Base-by-base conservation (phyloP, 208 protist genomes). In the Trypanosoma vivax region DNA sequence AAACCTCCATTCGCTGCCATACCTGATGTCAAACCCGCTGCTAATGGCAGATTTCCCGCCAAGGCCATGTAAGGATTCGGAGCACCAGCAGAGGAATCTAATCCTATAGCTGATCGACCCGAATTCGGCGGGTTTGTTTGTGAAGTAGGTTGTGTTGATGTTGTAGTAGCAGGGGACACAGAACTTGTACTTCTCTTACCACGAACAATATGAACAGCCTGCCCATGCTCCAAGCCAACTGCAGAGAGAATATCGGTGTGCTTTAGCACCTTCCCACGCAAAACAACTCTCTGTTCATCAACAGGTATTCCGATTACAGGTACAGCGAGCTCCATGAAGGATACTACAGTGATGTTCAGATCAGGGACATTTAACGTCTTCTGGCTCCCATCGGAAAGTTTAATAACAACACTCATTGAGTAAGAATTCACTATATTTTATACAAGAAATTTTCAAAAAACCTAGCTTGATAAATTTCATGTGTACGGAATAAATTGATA, bases 221-320 rank as follows among this genome's bases (percentile, higher is more conserved):
- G 80, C 1, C 84, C 90, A 31, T 81, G 51, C 45, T 87, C 76
- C 55, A 96, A 70, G 9, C 90, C 90, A 11, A 82, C 45, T 24
- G 62, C 72, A 35, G 78, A 79, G 18, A 96, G 72, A 34, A 88
- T 45, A 38, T 83, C 70, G 3, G 64, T 67, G 57, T 94, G 84
- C 46, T 96, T 96, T 25, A 96, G 51, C 13, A 96, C 82, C 45
- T 90, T 92, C 0, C 86, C 90, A 6, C 72, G 62, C 5, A 90
- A 50, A 43, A 96, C 84, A 33, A 93, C 52, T 10, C 90, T 73
- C 60, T 96, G 90, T 38, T 91, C 79, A 37, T 82, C 78, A 10
- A 65, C 70, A 33, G 90, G 83, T 50, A 94, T 90, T 11, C 78
- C 67, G 25, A 88, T 59, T 5, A 47, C 51, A 10, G 19, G 14